Evolutionary conservation across 1,284 basidiomycete species (phyloP), one percentile per base, ranked within the genome.

Genomic region (Pisolithus thermaeus): DNA sequence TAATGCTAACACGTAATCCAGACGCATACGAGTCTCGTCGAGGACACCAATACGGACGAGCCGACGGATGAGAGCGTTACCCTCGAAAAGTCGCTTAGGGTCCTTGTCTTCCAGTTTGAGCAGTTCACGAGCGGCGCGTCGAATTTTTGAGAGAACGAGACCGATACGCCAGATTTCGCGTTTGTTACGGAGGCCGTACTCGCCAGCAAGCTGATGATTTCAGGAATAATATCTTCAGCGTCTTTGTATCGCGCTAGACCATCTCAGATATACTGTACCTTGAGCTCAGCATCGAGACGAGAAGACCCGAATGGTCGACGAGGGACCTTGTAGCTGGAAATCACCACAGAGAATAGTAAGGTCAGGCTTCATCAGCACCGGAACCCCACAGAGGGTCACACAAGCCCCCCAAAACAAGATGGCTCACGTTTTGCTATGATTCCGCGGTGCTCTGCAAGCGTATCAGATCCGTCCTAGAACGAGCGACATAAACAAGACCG

Each of bases 141-240:
- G 95, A 72, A 99, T 99, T 84, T 99, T 98, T 70, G 97, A 99
- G 56, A 99, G 87, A 70, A 87, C 87, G 68, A 99, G 87, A 71
- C 94, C 87, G 74, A 99, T 98, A 70, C 97, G 92, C 96, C 96
- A 99, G 79, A 99, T 98, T 81, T 99, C 96, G 70, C 93, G 91
- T 85, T 99, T 99, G 91, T 98, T 99, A 75, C 95, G 92, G 68
- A 99, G 92, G 76, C 96, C 96, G 81, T 96, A 99, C 81, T 99
- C 97, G 77, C 96, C 96, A 58, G 94, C 94, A 75, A 98, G 93
- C 92, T 93, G 64, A 55, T 16, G 18, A 41, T 46, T 37, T 35
- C 36, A 40, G 42, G 37, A 43, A 50, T 57, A 38, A 40, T 22
- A 43, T 16, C 14, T 27, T 23, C 3, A 22, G 41, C 7, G 23